Base-by-base conservation (phyloP, 202 grass and related monocot species). In the Setaria viridis region DNA sequence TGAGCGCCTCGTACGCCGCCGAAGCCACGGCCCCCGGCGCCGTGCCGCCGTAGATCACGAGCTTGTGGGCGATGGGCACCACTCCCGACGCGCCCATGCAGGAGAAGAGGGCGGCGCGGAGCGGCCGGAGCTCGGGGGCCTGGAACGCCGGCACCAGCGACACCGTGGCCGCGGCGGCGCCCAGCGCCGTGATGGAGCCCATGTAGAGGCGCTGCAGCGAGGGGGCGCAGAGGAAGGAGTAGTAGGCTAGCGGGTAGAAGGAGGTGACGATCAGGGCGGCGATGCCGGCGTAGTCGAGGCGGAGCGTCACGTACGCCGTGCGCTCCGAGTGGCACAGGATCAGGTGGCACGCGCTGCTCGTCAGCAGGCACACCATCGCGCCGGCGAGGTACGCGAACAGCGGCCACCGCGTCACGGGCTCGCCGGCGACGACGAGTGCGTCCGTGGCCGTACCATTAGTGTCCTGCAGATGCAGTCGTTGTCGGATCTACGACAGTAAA, bases 251-350 rank as follows among this genome's bases (percentile, higher is more conserved):
- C 13, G 96, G 96, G 74, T 92, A 94, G 91, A 99, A 99, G 14
- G 96, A 99, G 33, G 96, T 88, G 81, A 91, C 96, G 82, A 99
- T 96, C 21, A 99, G 88, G 33, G 88, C 39, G 2, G 93, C 84
- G 70, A 99, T 99, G 84, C 96, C 96, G 53, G 90, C 87, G 82
- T 99, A 99, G 90, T 99, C 96, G 0, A 99, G 91, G 9, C 93
- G 88, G 1, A 99, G 93, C 46, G 90, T 92, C 43, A 99, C 30
- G 76, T 89, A 92, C 33, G 86, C 84, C 19, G 74, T 73, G 71
- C 80, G 85, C 82, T 94, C 86, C 11, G 93, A 99, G 88, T 96
- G 96, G 82, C 93, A 99, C 2, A 85, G 70, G 14, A 99, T 50
- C 1, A 99, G 96, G 76, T 99, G 96, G 88, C 96, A 99, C 8